phyloP scores from a whole-genome alignment of 208 protist genomes.

The Trichomonas vaginalis region DNA sequence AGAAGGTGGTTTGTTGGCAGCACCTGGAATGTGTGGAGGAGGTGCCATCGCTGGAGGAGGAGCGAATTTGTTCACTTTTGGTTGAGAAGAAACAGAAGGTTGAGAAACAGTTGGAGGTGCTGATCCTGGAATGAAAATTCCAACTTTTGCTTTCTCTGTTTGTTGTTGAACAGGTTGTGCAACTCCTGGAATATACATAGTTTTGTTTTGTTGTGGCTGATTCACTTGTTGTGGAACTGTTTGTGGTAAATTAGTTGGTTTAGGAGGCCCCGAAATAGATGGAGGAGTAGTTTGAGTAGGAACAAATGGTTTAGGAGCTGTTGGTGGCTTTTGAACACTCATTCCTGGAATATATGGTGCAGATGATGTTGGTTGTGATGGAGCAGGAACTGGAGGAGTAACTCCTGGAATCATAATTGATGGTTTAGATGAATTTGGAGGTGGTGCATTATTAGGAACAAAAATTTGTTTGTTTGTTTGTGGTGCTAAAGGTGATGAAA shows the following conservation, averaged over 20 bases:
- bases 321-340: not conserved
- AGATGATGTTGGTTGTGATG: not conserved
- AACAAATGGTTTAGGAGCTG: too few relatives aligned
- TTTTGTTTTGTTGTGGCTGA: too few relatives aligned
- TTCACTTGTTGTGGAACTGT: too few relatives aligned
- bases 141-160: not conserved
- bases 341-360: not conserved
- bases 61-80: not conserved
- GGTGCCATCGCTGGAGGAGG: not conserved
- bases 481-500: not conserved
- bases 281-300: too few relatives aligned
- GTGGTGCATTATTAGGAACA: not conserved
- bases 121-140: not conserved
- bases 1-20: too few relatives aligned
- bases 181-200: too few relatives aligned
- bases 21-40: too few relatives aligned
- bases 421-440: not conserved
- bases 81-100: not conserved
- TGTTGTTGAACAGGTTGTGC: too few relatives aligned
- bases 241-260: too few relatives aligned
- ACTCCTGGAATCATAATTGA: not conserved
- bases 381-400: not conserved
- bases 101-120: not conserved
- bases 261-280: too few relatives aligned
- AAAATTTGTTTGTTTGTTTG: too few relatives aligned